These are phyloP conservation scores for Moricandia arvensis DNA, from an alignment of 345 rosid species.

Conservation along the genomic window DNA sequence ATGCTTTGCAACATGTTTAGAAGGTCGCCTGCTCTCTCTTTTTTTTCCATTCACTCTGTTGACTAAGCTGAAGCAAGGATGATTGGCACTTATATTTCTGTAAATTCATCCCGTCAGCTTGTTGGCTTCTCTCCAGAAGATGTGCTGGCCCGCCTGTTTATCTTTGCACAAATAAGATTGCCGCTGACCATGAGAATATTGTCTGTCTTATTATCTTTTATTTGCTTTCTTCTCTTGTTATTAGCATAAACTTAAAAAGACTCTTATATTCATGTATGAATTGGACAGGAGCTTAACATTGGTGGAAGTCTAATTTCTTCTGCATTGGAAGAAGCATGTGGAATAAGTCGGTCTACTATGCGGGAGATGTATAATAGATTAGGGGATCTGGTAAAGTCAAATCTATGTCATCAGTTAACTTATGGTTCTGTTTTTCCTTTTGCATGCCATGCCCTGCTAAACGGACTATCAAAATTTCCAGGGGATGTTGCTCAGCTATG, in stretches of 20 bases:
- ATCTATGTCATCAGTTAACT: not conserved
- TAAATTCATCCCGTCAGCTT: constrained; percentile 49
- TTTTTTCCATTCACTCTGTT: not conserved
- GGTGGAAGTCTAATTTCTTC: constrained; percentile 80
- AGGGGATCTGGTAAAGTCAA: constrained; percentile 75
- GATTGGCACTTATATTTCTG: constrained; percentile 10
- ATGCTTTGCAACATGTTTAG: constrained; percentile 96
- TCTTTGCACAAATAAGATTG: constrained; percentile 86
- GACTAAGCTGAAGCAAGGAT: constrained; percentile 16
- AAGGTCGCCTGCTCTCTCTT: constrained; percentile 46
- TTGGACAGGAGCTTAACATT: constrained; percentile 71
- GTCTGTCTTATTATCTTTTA: constrained; percentile 40
- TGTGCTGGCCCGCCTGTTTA: constrained; percentile 77
- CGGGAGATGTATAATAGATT: constrained; percentile 71
- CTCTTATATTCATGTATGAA: constrained; percentile 13
- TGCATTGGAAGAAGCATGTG: constrained; percentile 88
- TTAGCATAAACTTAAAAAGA: not conserved
- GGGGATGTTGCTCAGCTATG: constrained; percentile 93
- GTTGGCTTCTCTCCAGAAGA: constrained; percentile 86
- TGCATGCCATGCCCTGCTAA: constrained; percentile 19
- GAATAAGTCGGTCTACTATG: constrained; percentile 62
- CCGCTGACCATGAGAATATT: constrained; percentile 81
- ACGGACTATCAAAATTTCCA: constrained; percentile 23
- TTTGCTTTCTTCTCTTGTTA: not conserved
- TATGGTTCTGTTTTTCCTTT: constrained; percentile 2